Evolutionary conservation across 306 rosid genomes (phyloP), one percentile per base, ranked within the genome.

Genomic region (Vigna radiata): DNA sequence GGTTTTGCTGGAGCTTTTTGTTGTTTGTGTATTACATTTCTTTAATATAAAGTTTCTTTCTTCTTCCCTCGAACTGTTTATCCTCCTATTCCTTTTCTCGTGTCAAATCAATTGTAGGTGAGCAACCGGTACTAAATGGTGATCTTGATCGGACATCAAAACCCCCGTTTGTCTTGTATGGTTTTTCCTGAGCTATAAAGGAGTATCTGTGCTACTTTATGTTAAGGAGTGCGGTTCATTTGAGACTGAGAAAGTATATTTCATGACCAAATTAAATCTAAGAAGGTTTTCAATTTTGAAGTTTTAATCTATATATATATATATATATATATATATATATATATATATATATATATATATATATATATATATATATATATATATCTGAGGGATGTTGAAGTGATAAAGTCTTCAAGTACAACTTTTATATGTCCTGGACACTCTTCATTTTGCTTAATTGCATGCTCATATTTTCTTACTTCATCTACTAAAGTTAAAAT

Each of bases 31-130:
- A n/a, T 18, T 31, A 50, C n/a, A 21, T 68, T 77, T 46, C 76
- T 68, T 77, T 53, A 80, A 76, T 54, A 76, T 53, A 43, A 81
- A 76, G 80, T 54, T 83, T 75, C 68, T 72, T 52, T 44, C 41
- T 37, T 70, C 43, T 75, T 78, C 53, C 61, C 53, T 78, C 44
- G 36, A 68, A 69, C 16, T 73, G 37, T 54, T 69, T 69, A 21
- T 85, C 69, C 21, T 31, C 68, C 12, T 50, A 36, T 61, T 61
- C 54, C 33, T 17, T 53, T 41, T 39, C 61, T 46, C 49, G 4
- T 72, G 76, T 72, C 80, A 54, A 79, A 71, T 72, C 44, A 55
- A 39, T 76, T 50, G 36, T 21, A 7, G 21, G 61, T 31, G 33
- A 15, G 72, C 54, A n/a, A 74, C 55, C 58, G 53, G 31, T 18